Percentiles rank a stretch among this genome's conserved stretches.
phyloP scores from a whole-genome alignment of 768 basidiomycete species.

The Phaffia tasmanica region DNA sequence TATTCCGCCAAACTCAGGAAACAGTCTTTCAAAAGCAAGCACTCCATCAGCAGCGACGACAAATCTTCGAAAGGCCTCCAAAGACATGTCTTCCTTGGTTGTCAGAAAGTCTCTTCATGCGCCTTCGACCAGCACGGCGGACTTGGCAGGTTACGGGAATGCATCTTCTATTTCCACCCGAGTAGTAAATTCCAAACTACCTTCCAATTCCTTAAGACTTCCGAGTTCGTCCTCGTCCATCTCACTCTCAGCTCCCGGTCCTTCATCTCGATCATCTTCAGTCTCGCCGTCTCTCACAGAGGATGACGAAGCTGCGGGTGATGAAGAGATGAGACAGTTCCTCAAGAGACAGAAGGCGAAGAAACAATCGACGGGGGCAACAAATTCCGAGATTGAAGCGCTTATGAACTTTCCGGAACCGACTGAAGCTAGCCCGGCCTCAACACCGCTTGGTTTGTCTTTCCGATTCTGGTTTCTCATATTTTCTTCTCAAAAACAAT shows the following conservation, averaged over 20 bases:
- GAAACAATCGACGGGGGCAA: constrained; percentile 62
- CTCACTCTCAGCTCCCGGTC: constrained; percentile 29
- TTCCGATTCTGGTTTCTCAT: background rate
- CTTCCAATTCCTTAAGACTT: constrained; percentile 27
- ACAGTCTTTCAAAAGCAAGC: constrained; percentile 28
- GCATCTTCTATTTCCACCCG: constrained; percentile 13
- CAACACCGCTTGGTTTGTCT: constrained; percentile 58
- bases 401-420: constrained; percentile 89
- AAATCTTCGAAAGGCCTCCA: constrained; percentile 17
- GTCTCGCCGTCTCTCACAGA: constrained; percentile 31
- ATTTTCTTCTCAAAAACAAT: background rate
- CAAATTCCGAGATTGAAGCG: constrained; percentile 75
- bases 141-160: constrained; percentile 8
- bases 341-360: constrained; percentile 81
- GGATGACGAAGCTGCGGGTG: constrained; percentile 49
- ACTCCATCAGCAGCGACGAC: constrained; percentile 32
- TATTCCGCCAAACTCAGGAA: constrained; percentile 27
- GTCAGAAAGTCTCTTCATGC: background rate
- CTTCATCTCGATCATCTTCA: constrained; percentile 27
- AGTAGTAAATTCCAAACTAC: constrained; percentile 33
- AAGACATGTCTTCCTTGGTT: background rate
- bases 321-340: constrained; percentile 95
- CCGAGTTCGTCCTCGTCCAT: constrained; percentile 32
- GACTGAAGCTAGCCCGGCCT: constrained; percentile 53
- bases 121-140: constrained; percentile 1